Evolutionary conservation across 164 flowering plant species (phyloP).

Genomic region (Tinospora cordifolia): DNA sequence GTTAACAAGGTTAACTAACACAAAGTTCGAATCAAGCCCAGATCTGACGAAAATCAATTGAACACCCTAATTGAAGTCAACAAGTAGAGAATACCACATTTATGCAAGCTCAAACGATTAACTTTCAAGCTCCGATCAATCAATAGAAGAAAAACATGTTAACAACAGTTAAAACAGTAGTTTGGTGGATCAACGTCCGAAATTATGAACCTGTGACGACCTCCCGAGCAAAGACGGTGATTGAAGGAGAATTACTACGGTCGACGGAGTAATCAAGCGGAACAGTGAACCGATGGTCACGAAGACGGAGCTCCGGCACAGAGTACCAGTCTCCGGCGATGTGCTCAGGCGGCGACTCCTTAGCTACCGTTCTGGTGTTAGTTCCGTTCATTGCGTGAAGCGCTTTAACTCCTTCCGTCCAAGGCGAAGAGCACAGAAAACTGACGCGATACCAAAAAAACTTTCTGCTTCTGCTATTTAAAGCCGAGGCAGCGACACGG

Average conservation of each 20-base stretch:
- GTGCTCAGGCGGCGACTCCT: slow-evolving; percentile 32
- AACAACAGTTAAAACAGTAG: not conserved
- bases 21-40: not conserved
- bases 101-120: not conserved
- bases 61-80: not conserved
- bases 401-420: slow-evolving; percentile 6
- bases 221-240: slow-evolving; percentile 92
- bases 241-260: slow-evolving; percentile 24
- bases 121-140: not conserved
- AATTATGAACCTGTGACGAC: slow-evolving; percentile 68
- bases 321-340: slow-evolving; percentile 67
- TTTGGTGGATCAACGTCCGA: not conserved
- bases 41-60: not conserved
- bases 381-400: slow-evolving; percentile 22
- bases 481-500: not conserved
- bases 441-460: not conserved
- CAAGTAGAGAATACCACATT: not conserved
- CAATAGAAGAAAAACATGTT: not conserved
- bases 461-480: not conserved
- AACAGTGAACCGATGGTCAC: slow-evolving; percentile 78
- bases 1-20: no score
- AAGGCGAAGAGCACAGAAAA: not conserved
- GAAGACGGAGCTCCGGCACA: slow-evolving; percentile 86
- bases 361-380: not conserved
- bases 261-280: slow-evolving; percentile 75